Conservation (phyloP, 148 eudicot genomes). For the Vaccinium myrtillus region DNA sequence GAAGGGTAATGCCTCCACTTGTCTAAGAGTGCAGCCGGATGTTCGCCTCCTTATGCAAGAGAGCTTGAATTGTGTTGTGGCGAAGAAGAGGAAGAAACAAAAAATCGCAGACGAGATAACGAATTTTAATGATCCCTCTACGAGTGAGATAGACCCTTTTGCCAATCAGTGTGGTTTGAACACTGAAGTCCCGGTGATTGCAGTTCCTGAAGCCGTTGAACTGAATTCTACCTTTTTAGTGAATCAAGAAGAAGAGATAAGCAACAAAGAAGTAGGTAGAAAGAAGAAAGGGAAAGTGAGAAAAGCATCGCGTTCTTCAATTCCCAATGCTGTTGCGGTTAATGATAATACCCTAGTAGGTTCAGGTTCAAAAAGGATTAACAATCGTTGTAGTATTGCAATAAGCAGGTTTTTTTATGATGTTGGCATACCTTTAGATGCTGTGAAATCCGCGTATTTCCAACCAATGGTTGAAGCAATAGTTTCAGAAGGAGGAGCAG, state of each 20-base stretch:
- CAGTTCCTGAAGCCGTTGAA: constrained; percentile 44
- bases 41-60: constrained; percentile 67
- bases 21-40: constrained; percentile 59
- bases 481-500: constrained; percentile 67
- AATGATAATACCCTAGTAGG: constrained; percentile 16
- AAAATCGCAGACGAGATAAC: constrained; percentile 54
- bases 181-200: constrained; percentile 41
- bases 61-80: constrained; percentile 61
- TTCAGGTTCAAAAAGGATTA: constrained; percentile 33
- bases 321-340: constrained; percentile 21
- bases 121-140: constrained; percentile 20
- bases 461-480: constrained; percentile 93
- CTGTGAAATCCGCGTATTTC: constrained; percentile 78
- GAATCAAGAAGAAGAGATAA: constrained; percentile 41
- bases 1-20: constrained; percentile 72
- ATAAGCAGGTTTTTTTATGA: constrained; percentile 77
- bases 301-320: constrained; percentile 30
- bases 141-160: constrained; percentile 39
- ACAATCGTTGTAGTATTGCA: constrained; percentile 57
- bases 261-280: constrained; percentile 37
- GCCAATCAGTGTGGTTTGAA: constrained; percentile 45
- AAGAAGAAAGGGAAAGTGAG: constrained; percentile 67
- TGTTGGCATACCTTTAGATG: constrained; percentile 70
- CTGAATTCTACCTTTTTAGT: constrained; percentile 34
- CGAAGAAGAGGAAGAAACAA: constrained; percentile 72